Percentiles rank a stretch among this genome's conserved stretches.
phyloP scores from a whole-genome alignment of 1,284 basidiomycete genomes.

The Phellinidium pouzarii region DNA sequence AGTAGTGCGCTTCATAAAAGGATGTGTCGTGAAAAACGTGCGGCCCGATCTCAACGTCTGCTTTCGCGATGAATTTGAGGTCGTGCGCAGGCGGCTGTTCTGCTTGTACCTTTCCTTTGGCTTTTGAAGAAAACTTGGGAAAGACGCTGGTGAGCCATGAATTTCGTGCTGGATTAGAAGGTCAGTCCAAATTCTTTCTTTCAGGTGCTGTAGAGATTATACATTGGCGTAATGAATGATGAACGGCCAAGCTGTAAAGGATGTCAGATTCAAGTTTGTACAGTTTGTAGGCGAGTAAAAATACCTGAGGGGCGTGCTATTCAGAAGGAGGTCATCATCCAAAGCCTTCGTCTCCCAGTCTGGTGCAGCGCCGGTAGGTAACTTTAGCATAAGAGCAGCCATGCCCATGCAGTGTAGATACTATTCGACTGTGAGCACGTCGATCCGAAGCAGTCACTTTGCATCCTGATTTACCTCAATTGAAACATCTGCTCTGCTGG shows the following conservation, averaged over 20 bases:
- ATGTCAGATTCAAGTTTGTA: constrained; percentile 10
- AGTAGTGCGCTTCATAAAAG: constrained; percentile 62
- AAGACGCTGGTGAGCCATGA: constrained; percentile 62
- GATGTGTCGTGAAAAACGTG: constrained; percentile 58
- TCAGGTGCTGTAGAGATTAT: constrained; percentile 22
- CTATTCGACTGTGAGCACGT: too few relatives aligned
- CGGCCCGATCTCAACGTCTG: constrained; percentile 64
- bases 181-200: constrained; percentile 1
- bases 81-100: constrained; percentile 56
- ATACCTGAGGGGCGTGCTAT: constrained; percentile 51
- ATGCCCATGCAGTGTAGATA: too few relatives aligned
- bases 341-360: constrained; percentile 49
- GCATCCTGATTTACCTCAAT: background rate
- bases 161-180: constrained; percentile 49
- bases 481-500: too few relatives aligned
- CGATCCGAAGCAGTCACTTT: background rate
- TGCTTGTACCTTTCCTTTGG: constrained; percentile 44
- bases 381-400: constrained; percentile 28
- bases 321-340: constrained; percentile 32
- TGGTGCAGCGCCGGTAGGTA: constrained; percentile 48
- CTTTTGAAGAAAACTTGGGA: constrained; percentile 61
- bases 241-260: constrained; percentile 41
- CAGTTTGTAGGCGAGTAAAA: constrained; percentile 9
- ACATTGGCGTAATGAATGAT: constrained; percentile 67
- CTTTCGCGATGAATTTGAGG: constrained; percentile 54